These are phyloP conservation scores for Rhodotorula sphaerocarpa DNA, from an alignment of 768 basidiomycete species.

Conservation along the genomic window DNA sequence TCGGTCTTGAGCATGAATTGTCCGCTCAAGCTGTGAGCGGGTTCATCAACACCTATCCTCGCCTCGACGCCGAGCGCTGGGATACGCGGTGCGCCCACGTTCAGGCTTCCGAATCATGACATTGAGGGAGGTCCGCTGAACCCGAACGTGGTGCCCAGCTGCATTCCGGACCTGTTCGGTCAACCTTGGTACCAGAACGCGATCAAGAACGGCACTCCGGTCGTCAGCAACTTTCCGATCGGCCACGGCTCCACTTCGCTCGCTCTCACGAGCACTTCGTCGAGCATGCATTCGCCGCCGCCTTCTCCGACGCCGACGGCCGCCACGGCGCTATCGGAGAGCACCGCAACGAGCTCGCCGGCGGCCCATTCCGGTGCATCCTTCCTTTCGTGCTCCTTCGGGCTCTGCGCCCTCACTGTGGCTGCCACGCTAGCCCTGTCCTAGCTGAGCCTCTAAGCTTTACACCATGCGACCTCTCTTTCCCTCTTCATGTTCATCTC, in stretches of 20 bases:
- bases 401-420: no score
- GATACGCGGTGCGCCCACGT: slow-evolving; percentile 49
- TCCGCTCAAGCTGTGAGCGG: slow-evolving; percentile 54
- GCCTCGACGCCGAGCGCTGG: slow-evolving; percentile 64
- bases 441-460: no score
- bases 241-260: slow-evolving; percentile 7
- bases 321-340: no score
- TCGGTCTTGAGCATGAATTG: slow-evolving; percentile 78
- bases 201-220: slow-evolving; percentile 4
- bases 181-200: slow-evolving; percentile 21
- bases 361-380: no score
- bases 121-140: not conserved
- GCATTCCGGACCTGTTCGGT: slow-evolving; percentile 22
- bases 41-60: slow-evolving; percentile 48
- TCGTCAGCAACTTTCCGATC: not conserved
- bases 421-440: no score
- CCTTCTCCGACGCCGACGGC: no score
- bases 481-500: no score
- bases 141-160: not conserved
- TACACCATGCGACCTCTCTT: no score
- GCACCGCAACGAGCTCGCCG: no score
- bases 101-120: not conserved
- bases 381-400: no score
- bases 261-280: no score
- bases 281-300: no score